A percentile compares a stretch with the other conserved stretches of the same genome.
phyloP scores from a whole-genome alignment of 208 protist genomes.

The Strigomonas culicis region DNA sequence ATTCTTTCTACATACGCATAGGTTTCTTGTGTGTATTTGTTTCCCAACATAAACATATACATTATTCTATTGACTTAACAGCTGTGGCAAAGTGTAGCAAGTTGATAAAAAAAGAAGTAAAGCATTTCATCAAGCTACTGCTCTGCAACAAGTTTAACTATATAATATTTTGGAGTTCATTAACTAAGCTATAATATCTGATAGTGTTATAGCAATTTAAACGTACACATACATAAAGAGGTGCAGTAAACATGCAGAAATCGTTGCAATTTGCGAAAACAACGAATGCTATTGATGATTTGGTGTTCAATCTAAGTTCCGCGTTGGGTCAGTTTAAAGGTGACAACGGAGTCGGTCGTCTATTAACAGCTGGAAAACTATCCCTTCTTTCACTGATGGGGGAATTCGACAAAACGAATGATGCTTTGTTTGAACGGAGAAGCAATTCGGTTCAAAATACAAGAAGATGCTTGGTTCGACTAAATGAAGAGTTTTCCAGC shows the following conservation, averaged over 20 bases:
- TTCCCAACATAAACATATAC: background rate
- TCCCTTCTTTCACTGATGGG: conserved; percentile 53
- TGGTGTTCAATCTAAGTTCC: conserved; percentile 32
- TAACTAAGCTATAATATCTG: too few relatives aligned
- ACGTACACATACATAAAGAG: too few relatives aligned
- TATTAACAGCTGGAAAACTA: conserved; percentile 39
- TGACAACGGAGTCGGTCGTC: conserved; percentile 25
- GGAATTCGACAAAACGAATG: conserved; percentile 49
- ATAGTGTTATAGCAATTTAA: too few relatives aligned
- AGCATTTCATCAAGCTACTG: too few relatives aligned
- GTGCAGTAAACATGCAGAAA: too few relatives aligned
- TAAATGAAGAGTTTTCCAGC: conserved; percentile 39
- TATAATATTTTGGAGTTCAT: too few relatives aligned
- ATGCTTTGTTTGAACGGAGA: conserved; percentile 45
- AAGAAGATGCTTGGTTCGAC: conserved; percentile 32
- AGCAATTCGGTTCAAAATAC: conserved; percentile 32
- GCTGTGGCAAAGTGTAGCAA: too few relatives aligned
- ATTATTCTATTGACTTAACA: background rate
- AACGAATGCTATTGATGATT: conserved; percentile 24
- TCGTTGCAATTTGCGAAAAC: too few relatives aligned
- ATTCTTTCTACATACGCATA: background rate
- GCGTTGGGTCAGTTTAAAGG: conserved; percentile 50
- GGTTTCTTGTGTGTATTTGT: background rate
- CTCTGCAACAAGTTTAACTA: too few relatives aligned
- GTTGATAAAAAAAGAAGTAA: too few relatives aligned